Evolutionary conservation across 1,284 basidiomycete species (phyloP).

Genomic region (Leccinum pachyderme): DNA sequence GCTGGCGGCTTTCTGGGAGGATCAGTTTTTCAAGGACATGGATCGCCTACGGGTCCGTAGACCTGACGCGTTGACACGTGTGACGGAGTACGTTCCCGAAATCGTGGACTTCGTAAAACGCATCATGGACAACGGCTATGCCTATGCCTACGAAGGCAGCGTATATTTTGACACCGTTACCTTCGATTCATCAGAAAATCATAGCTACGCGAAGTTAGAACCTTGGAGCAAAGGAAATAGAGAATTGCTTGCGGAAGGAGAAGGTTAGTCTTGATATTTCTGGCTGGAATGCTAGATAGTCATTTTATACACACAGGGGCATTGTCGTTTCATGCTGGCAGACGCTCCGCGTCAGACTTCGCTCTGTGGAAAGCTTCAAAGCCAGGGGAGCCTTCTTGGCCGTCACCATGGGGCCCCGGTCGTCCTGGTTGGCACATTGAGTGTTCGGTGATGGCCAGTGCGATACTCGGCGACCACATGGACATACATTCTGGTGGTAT

Average conservation of each 20-base stretch:
- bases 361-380: constrained; percentile 98
- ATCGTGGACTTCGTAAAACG: constrained; percentile 87
- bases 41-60: constrained; percentile 78
- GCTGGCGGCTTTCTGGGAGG: constrained; percentile 90
- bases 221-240: constrained; percentile 95
- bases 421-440: constrained; percentile 99
- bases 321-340: constrained; percentile 58
- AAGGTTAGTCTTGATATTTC: constrained; percentile 53
- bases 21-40: constrained; percentile 93
- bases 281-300: constrained; percentile 1
- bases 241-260: constrained; percentile 89
- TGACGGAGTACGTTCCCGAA: constrained; percentile 97
- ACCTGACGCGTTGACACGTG: constrained; percentile 91
- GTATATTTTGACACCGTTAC: constrained; percentile 94
- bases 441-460: constrained; percentile 98
- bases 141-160: constrained; percentile 84
- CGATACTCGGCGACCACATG: constrained; percentile 88
- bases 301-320: constrained; percentile 45
- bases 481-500: constrained; percentile 98
- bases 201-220: constrained; percentile 92
- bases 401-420: constrained; percentile 95
- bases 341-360: constrained; percentile 81
- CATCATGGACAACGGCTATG: constrained; percentile 89
- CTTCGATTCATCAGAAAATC: constrained; percentile 77
- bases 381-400: constrained; percentile 97